These are phyloP conservation scores for Coemansia sp. DNA, from an alignment of 192 early-diverging fungal species.

Conservation along the genomic window DNA sequence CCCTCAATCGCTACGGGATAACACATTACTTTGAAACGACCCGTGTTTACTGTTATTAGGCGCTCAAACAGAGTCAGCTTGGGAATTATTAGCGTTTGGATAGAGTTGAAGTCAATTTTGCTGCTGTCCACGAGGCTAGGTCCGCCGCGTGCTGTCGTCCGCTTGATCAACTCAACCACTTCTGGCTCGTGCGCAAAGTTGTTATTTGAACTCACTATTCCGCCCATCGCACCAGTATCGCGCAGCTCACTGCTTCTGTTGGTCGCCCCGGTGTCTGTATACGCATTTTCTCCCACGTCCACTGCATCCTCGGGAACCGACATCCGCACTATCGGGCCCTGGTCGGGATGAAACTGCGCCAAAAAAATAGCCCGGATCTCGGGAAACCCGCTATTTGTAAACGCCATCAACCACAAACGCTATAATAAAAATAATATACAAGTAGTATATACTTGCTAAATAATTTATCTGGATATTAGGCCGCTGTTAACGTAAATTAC, in stretches of 20 bases:
- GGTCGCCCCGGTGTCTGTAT: neutral
- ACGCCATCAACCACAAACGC: slow-evolving; percentile 7
- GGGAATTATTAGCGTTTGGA: slow-evolving; percentile 50
- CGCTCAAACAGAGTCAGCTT: slow-evolving; percentile 49
- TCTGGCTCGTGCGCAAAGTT: neutral
- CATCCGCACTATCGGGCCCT: slow-evolving; percentile 43
- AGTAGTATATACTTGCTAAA: neutral
- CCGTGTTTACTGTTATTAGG: slow-evolving; percentile 47
- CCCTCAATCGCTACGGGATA: slow-evolving; percentile 49
- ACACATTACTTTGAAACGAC: slow-evolving; percentile 45
- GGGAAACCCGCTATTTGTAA: slow-evolving; percentile 24
- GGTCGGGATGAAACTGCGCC: slow-evolving; percentile 44
- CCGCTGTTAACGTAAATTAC: neutral
- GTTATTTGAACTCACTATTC: neutral
- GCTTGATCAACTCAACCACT: slow-evolving; percentile 31
- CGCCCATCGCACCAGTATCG: neutral
- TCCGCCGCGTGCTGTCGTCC: slow-evolving; percentile 6
- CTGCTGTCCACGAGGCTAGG: neutral
- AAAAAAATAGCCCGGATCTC: slow-evolving; percentile 46
- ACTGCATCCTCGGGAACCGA: slow-evolving; percentile 47
- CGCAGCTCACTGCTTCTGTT: neutral
- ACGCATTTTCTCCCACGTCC: slow-evolving; percentile 23
- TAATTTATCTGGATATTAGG: neutral
- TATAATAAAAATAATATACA: neutral
- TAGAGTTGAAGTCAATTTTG: slow-evolving; percentile 54